Percentiles rank a stretch among this genome's conserved stretches.
phyloP scores from a whole-genome alignment of 2,329 filamentous ascomycete genomes.

The Tolypocladium ophioglossoides region DNA sequence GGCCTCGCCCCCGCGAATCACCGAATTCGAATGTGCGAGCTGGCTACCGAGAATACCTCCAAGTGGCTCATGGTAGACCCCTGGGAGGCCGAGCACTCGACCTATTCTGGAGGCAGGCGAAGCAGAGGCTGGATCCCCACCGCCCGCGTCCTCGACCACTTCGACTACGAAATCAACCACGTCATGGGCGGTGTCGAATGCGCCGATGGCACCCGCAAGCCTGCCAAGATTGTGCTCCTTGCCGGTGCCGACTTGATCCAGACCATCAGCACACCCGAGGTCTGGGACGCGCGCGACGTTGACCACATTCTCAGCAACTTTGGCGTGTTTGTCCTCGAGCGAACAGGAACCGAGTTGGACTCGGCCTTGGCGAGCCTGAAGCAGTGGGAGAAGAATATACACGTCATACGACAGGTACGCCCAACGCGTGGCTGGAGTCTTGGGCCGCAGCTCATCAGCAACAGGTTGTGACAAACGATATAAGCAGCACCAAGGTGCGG shows the following conservation, averaged over 20 bases:
- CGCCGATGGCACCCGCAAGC: conserved; percentile 53
- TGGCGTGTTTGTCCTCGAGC: conserved; percentile 78
- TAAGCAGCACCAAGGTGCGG: conserved; percentile 73
- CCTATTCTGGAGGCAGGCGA: no score
- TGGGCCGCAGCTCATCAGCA: background rate
- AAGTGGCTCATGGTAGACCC: conserved; percentile 76
- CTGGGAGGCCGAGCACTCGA: conserved; percentile 76
- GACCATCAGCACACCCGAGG: conserved; percentile 61
- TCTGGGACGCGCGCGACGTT: conserved; percentile 79
- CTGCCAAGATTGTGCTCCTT: conserved; percentile 66
- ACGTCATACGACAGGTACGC: conserved; percentile 57
- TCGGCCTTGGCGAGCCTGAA: conserved; percentile 75
- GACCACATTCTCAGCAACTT: conserved; percentile 80
- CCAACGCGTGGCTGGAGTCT: background rate
- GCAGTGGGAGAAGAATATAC: conserved; percentile 75
- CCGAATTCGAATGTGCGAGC: conserved; percentile 64
- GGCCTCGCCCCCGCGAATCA: conserved; percentile 25
- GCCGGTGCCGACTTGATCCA: conserved; percentile 68
- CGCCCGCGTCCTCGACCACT: conserved; percentile 81
- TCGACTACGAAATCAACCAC: conserved; percentile 77
- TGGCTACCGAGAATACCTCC: conserved; percentile 64
- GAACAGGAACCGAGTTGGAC: conserved; percentile 79
- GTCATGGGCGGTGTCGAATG: conserved; percentile 66
- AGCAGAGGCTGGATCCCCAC: no score
- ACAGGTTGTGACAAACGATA: conserved; percentile 63